These are phyloP conservation scores for Lithospermum erythrorhizon DNA, from an alignment of 257 asterid genomes.

Conservation along the genomic window DNA sequence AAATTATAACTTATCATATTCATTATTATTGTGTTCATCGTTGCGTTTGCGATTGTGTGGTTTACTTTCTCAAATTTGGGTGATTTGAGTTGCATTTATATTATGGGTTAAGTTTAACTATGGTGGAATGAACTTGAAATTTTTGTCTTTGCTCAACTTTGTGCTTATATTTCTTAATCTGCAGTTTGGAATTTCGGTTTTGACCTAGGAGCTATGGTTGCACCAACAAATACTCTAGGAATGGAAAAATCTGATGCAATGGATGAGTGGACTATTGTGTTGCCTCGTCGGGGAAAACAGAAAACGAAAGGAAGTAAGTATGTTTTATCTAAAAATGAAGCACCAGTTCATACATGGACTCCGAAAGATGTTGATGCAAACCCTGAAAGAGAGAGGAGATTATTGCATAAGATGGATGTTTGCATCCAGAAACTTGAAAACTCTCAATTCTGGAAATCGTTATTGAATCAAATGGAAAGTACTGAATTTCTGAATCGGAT, in stretches of 20 bases:
- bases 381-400: conserved; percentile 42
- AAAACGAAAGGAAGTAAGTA: conserved; percentile 15
- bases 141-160: no score
- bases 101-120: no score
- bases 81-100: no score
- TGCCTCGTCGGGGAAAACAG: conserved; percentile 60
- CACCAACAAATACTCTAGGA: conserved; percentile 19
- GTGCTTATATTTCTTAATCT: neutral
- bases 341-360: conserved; percentile 44
- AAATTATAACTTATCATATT: no score
- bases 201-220: conserved; percentile 22
- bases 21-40: no score
- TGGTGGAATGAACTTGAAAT: no score
- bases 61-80: no score
- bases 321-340: conserved; percentile 17
- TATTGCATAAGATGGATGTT: conserved; percentile 52
- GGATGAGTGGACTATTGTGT: conserved; percentile 67
- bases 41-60: no score
- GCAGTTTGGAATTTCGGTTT: neutral
- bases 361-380: conserved; percentile 40
- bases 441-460: conserved; percentile 32
- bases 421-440: conserved; percentile 35
- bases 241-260: conserved; percentile 17
- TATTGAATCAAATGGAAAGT: conserved; percentile 36
- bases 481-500: conserved; percentile 33